Percentiles rank a stretch among this genome's conserved stretches.
phyloP scores from a whole-genome alignment of 495 filamentous ascomycete species.

The Aspergillus carlsbadensis region DNA sequence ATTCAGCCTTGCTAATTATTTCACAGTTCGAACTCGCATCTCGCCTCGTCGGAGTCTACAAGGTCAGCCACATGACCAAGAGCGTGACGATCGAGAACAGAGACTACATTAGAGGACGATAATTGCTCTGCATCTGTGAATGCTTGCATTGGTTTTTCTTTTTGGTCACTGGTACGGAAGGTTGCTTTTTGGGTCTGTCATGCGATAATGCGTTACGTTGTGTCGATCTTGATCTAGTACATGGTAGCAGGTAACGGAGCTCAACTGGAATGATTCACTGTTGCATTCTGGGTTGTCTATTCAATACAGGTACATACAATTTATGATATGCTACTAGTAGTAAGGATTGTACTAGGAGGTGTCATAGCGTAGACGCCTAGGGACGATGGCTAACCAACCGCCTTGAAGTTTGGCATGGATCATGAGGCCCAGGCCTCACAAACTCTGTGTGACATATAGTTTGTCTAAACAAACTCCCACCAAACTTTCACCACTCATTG shows the following conservation, averaged over 20 bases:
- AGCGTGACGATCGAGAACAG: slow-evolving; percentile 92
- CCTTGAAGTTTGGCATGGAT: no score
- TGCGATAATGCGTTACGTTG: slow-evolving; percentile 6
- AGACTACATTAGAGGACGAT: slow-evolving; percentile 67
- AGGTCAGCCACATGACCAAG: slow-evolving; percentile 99
- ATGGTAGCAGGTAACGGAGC: slow-evolving; percentile 1
- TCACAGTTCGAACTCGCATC: slow-evolving; percentile 84
- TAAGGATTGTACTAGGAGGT: no score
- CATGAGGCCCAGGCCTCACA: no score
- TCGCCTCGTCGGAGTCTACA: slow-evolving; percentile 92
- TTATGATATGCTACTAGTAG: no score
- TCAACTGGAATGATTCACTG: background rate
- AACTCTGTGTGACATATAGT: no score
- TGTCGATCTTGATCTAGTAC: slow-evolving; percentile 6
- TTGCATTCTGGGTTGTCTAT: background rate
- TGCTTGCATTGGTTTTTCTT: background rate
- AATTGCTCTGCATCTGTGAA: slow-evolving; percentile 18
- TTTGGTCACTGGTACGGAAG: slow-evolving; percentile 3
- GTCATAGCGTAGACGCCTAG: no score
- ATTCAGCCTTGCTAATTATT: slow-evolving; percentile 5
- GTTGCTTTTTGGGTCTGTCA: slow-evolving; percentile 9
- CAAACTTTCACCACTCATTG: no score
- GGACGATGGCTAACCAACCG: no score
- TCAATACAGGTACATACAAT: background rate
- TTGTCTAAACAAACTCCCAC: no score